Evolutionary conservation across 176 grass and related monocot species (phyloP).

Genomic region (Juncus inflexus): DNA sequence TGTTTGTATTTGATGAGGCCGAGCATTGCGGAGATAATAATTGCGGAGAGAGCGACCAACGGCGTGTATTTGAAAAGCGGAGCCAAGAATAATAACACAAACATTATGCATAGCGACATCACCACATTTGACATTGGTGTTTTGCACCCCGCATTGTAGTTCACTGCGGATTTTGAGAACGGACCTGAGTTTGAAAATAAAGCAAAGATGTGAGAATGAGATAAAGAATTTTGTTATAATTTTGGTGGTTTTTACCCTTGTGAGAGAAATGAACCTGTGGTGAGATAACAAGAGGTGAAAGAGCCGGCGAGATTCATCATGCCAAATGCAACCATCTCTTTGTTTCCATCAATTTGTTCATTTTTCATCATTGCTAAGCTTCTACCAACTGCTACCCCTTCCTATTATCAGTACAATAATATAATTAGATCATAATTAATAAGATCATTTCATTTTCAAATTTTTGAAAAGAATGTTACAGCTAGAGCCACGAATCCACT

Average conservation of each 20-base stretch:
- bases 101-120: constrained; percentile 45
- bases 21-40: constrained; percentile 62
- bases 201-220: background rate
- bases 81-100: constrained; percentile 47
- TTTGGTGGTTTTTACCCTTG: too few species aligned
- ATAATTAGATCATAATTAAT: constrained; percentile 2
- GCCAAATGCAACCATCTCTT: constrained; percentile 56
- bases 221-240: too few species aligned
- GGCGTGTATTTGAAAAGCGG: constrained; percentile 52
- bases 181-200: constrained; percentile 22
- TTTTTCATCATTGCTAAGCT: constrained; percentile 45
- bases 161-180: constrained; percentile 52
- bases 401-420: constrained; percentile 22
- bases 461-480: constrained; percentile 24
- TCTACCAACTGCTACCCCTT: constrained; percentile 42
- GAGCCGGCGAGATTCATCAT: constrained; percentile 44
- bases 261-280: constrained; percentile 14
- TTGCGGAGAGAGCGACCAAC: constrained; percentile 52
- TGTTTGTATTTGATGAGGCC: constrained; percentile 37
- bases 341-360: constrained; percentile 50
- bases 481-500: constrained; percentile 44
- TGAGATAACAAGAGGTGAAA: constrained; percentile 52
- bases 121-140: constrained; percentile 59
- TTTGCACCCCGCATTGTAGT: constrained; percentile 52
- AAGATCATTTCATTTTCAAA: background rate